These are phyloP conservation scores for Rhizopogon vinicolor DNA, from an alignment of 768 basidiomycete genomes.

Conservation along the genomic window DNA sequence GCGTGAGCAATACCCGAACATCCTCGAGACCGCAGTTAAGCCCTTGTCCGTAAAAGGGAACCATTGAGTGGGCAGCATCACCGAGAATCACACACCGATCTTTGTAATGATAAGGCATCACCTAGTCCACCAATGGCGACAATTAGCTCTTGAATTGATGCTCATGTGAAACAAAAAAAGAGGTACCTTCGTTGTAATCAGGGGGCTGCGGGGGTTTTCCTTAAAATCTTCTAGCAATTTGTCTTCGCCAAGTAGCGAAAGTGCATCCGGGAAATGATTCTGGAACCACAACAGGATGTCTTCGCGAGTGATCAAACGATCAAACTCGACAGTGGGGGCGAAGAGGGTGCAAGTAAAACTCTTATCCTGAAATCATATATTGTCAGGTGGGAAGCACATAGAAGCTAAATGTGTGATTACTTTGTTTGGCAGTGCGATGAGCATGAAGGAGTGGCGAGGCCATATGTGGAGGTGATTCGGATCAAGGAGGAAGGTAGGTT, in stretches of 20 bases:
- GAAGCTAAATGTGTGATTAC: conserved; percentile 40
- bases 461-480: conserved; percentile 97
- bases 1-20: conserved; percentile 78
- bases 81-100: conserved; percentile 86
- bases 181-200: conserved; percentile 89
- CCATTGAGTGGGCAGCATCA: conserved; percentile 97
- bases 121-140: conserved; percentile 36
- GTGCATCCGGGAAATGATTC: conserved; percentile 83
- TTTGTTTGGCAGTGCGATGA: conserved; percentile 97
- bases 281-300: conserved; percentile 71
- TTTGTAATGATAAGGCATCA: conserved; percentile 85
- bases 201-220: conserved; percentile 80
- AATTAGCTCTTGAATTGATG: conserved; percentile 15
- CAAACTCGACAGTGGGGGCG: conserved; percentile 75
- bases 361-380: conserved; percentile 62
- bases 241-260: conserved; percentile 79
- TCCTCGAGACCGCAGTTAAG: conserved; percentile 98
- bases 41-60: conserved; percentile 97
- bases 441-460: conserved; percentile 99
- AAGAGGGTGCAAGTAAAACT: conserved; percentile 98
- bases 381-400: conserved; percentile 21
- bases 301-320: conserved; percentile 57
- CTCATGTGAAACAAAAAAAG: conserved; percentile 14
- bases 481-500: conserved; percentile 77
- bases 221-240: conserved; percentile 72